Evolutionary conservation across 257 asterid genomes (phyloP).

Genomic region (Gynochthodes officinalis): DNA sequence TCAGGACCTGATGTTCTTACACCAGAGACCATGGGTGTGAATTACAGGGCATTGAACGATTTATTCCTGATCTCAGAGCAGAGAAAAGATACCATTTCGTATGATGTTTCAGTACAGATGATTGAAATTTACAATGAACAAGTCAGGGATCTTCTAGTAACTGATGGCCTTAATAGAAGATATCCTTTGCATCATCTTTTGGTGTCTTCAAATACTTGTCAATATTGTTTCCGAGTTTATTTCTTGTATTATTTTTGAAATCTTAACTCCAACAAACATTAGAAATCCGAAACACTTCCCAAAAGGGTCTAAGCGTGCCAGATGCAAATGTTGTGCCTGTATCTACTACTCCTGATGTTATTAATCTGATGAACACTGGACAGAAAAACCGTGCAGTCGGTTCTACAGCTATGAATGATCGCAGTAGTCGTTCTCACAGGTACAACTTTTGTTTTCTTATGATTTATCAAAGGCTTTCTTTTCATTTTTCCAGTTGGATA

Average conservation of each 20-base stretch:
- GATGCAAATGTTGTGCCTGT: constrained; percentile 71
- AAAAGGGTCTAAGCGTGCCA: constrained; percentile 60
- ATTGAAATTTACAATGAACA: constrained; percentile 90
- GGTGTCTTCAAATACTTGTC: constrained; percentile 7
- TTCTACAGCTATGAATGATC: constrained; percentile 65
- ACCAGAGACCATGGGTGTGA: constrained; percentile 67
- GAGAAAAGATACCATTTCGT: constrained; percentile 63
- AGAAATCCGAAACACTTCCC: constrained; percentile 61
- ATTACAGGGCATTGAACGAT: constrained; percentile 77
- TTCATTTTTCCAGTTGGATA: neutral
- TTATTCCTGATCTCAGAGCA: constrained; percentile 68
- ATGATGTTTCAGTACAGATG: constrained; percentile 86
- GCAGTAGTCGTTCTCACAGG: constrained; percentile 95
- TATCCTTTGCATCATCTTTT: constrained; percentile 45
- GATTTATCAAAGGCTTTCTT: neutral
- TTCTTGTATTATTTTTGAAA: constrained; percentile 12
- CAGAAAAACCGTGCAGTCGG: constrained; percentile 74
- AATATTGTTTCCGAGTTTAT: neutral
- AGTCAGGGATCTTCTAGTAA: constrained; percentile 77
- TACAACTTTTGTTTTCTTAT: constrained; percentile 15
- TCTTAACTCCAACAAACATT: constrained; percentile 55
- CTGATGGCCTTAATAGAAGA: constrained; percentile 57
- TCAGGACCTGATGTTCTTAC: constrained; percentile 67
- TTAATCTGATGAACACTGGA: constrained; percentile 73
- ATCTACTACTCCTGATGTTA: constrained; percentile 59